Conservation (phyloP, 176 grass and related monocot genomes). For the Ananas comosus region DNA sequence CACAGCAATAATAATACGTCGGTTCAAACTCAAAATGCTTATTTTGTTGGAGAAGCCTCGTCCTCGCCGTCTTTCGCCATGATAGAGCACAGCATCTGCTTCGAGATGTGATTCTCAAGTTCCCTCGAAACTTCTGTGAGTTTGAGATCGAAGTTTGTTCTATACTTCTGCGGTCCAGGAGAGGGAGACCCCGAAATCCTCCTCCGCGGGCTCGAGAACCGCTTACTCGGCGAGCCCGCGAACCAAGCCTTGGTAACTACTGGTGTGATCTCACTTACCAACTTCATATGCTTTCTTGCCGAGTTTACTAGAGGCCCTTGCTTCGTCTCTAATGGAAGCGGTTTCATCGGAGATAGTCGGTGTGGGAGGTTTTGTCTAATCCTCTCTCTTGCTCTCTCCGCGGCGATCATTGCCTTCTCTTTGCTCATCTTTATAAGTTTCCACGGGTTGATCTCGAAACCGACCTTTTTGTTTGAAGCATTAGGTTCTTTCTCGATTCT, state of each 20-base stretch:
- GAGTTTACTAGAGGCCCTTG: slow-evolving; percentile 52
- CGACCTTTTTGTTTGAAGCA: slow-evolving; percentile 37
- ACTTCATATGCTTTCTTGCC: slow-evolving; percentile 30
- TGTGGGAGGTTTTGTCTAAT: slow-evolving; percentile 48
- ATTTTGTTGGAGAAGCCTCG: slow-evolving; percentile 40
- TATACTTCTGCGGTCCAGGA: slow-evolving; percentile 49
- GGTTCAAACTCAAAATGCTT: neutral
- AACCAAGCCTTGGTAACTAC: slow-evolving; percentile 53
- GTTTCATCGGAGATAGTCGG: slow-evolving; percentile 41
- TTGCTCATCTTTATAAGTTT: slow-evolving; percentile 82
- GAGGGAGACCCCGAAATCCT: slow-evolving; percentile 71
- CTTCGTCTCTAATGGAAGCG: slow-evolving; percentile 74
- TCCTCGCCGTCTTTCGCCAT: slow-evolving; percentile 55
- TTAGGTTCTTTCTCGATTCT: slow-evolving; percentile 57
- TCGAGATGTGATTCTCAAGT: slow-evolving; percentile 72
- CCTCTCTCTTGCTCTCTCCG: slow-evolving; percentile 61
- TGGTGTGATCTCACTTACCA: slow-evolving; percentile 40
- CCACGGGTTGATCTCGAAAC: slow-evolving; percentile 81
- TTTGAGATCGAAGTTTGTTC: slow-evolving; percentile 66
- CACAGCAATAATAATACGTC: neutral
- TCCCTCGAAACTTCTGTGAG: slow-evolving; percentile 71
- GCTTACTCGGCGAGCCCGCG: slow-evolving; percentile 38
- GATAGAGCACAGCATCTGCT: slow-evolving; percentile 67
- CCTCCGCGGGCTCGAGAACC: slow-evolving; percentile 60
- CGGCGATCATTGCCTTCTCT: slow-evolving; percentile 69